Evolutionary conservation across 148 eudicot genomes (phyloP), one percentile per base, ranked within the genome.

Genomic region (Euryodendron excelsum): DNA sequence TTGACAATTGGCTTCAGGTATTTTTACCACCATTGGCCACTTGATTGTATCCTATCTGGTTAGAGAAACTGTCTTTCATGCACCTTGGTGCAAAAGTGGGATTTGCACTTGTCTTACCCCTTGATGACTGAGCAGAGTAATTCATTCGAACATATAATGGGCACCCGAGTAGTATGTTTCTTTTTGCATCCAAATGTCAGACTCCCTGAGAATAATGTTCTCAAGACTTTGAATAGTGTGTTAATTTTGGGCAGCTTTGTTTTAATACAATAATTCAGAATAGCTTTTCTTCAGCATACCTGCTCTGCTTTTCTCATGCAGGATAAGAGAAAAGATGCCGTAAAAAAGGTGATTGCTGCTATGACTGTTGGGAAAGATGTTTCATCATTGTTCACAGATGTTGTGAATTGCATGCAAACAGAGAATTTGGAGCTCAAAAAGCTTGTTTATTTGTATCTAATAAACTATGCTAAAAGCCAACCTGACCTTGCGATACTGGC

Each of bases 311-410:
- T 66, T 41, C 63, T 55, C 59, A 56, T 80, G 78, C 87, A 96
- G 99, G 99, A 96, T 81, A 96, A 96, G 88, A 86, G 99, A 77
- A 96, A 96, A 86, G 99, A 96, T 96, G 99, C 98, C 10, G 99
- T 96, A 27, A 96, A 96, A 84, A 93, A 96, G 86, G 99, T 96
- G 78, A 96, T 93, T 88, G 99, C 98, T 75, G 99, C 99, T 17
- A 96, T 96, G 99, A 96, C 99, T 41, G 99, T 96, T 75, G 99
- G 98, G 74, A 96, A 96, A 82, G 99, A 96, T 75, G 99, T 96
- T 28, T 96, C 98, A 39, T 96, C 99, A 39, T 86, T 96, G 79
- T 96, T 96, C 84, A 96, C 98, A 41, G 98, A 96, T 84, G 99
- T 96, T 83, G 97, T 96, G 79, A 96, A 93, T 80, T 96, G 99